A percentile compares a stretch with the other conserved stretches of the same genome.
Evolutionary conservation across 208 protist genomes (phyloP).

Genomic region (Trypanosoma platydactyli): DNA sequence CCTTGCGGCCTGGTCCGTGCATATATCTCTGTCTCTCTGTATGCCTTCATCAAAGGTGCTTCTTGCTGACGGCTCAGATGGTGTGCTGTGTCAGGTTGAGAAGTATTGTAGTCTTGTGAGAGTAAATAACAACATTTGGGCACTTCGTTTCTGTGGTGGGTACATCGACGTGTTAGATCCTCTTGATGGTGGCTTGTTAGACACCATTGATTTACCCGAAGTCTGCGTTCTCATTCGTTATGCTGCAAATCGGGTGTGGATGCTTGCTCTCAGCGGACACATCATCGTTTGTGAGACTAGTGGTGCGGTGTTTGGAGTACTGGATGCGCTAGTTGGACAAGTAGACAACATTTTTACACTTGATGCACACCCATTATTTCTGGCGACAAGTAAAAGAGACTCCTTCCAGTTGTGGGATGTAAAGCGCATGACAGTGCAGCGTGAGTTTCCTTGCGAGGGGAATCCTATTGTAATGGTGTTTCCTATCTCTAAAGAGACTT

Average conservation of each 20-base stretch:
- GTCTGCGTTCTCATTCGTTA: neutral
- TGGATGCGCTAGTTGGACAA: conserved; percentile 1
- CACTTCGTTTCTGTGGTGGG: conserved; percentile 14
- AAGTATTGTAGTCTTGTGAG: conserved; percentile 8
- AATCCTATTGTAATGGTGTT: conserved; percentile 9
- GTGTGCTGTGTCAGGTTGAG: conserved; percentile 3
- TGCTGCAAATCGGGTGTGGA: conserved; percentile 12
- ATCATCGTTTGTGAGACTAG: conserved; percentile 18
- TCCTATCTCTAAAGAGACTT: neutral
- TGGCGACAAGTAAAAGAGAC: conserved; percentile 21
- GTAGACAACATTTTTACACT: conserved; percentile 8
- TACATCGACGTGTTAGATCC: conserved; percentile 23
- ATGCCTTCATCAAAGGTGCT: conserved; percentile 15
- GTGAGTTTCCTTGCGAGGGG: conserved; percentile 10
- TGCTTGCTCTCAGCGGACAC: conserved; percentile 6
- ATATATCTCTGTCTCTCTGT: neutral
- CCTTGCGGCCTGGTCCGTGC: conserved; percentile 27
- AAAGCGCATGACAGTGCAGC: neutral
- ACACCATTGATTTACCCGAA: conserved; percentile 21
- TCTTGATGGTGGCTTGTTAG: conserved; percentile 13
- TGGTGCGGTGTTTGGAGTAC: conserved; percentile 20
- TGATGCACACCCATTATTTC: conserved; percentile 16
- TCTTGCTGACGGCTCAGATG: conserved; percentile 22
- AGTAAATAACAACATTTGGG: conserved; percentile 16
- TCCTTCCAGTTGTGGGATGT: conserved; percentile 23